Percentiles rank a stretch among this genome's conserved stretches.
Conservation (phyloP, 441 rosid species). For the Gossypium trilobum region DNA sequence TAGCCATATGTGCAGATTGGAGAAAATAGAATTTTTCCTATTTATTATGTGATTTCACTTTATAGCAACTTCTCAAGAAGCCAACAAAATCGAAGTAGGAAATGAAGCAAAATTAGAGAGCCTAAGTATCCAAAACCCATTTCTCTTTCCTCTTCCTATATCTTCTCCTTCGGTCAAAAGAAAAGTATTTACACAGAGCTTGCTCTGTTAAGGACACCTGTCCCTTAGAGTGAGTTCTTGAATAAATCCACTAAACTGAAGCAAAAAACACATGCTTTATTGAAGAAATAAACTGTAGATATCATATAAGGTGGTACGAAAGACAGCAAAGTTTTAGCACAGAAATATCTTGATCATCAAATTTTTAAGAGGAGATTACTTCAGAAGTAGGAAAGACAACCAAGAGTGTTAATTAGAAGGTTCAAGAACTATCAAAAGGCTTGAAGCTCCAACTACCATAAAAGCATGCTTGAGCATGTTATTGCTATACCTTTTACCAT, state of each 20-base stretch:
- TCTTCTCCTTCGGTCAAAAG: not conserved
- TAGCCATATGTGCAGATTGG: not conserved
- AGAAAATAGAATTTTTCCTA: not conserved
- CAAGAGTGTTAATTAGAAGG: not conserved
- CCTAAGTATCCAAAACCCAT: not conserved
- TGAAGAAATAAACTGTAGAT: not conserved
- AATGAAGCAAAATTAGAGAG: not conserved
- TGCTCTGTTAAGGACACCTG: not conserved
- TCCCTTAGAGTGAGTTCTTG: not conserved
- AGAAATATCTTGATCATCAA: not conserved
- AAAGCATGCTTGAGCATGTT: not conserved
- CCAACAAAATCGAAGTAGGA: not conserved
- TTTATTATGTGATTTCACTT: not conserved
- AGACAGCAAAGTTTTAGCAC: not conserved
- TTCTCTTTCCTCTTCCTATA: not conserved
- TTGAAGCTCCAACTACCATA: not conserved
- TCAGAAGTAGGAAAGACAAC: not conserved
- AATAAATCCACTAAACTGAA: constrained; percentile 1
- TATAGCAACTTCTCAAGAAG: not conserved
- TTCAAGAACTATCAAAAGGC: not conserved
- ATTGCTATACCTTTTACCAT: not conserved
- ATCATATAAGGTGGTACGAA: not conserved
- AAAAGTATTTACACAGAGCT: not conserved
- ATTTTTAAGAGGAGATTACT: not conserved
- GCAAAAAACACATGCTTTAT: not conserved